Evolutionary conservation across 2,329 filamentous ascomycete genomes (phyloP).

Genomic region (Camillea tinctor): DNA sequence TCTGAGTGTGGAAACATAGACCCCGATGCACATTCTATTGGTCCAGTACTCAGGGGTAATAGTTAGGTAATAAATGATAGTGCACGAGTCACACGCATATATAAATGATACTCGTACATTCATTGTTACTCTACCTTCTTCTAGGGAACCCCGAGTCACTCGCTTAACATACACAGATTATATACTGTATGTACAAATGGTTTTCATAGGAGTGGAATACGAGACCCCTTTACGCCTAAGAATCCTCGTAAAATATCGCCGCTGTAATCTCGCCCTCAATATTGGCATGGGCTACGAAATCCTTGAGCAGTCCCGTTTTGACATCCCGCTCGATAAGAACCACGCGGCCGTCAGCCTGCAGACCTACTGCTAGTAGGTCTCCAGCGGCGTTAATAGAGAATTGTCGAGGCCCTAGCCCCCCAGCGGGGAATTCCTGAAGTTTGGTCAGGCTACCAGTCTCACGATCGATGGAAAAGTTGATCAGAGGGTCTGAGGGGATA

Average conservation of each 20-base stretch:
- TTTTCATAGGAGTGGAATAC: background rate
- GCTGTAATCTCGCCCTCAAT: slow-evolving; percentile 46
- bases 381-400: slow-evolving; percentile 66
- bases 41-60: background rate
- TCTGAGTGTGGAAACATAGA: background rate
- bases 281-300: slow-evolving; percentile 42
- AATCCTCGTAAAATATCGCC: slow-evolving; percentile 47
- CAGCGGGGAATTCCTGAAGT: slow-evolving; percentile 59
- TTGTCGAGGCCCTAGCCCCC: slow-evolving; percentile 65
- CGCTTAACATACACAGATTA: background rate
- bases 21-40: background rate
- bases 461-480: slow-evolving; percentile 57
- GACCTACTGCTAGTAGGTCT: slow-evolving; percentile 61
- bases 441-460: slow-evolving; percentile 54
- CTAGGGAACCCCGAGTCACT: background rate
- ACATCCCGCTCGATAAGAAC: slow-evolving; percentile 61
- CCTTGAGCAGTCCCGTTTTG: slow-evolving; percentile 54
- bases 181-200: slow-evolving; percentile 4
- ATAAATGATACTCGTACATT: background rate
- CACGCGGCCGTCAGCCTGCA: slow-evolving; percentile 61
- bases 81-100: background rate
- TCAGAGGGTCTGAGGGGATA: slow-evolving; percentile 62
- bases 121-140: background rate
- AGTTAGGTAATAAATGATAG: background rate
- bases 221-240: slow-evolving; percentile 7